Conservation (phyloP, 805 yeast genomes). For the Starmerella vitae region DNA sequence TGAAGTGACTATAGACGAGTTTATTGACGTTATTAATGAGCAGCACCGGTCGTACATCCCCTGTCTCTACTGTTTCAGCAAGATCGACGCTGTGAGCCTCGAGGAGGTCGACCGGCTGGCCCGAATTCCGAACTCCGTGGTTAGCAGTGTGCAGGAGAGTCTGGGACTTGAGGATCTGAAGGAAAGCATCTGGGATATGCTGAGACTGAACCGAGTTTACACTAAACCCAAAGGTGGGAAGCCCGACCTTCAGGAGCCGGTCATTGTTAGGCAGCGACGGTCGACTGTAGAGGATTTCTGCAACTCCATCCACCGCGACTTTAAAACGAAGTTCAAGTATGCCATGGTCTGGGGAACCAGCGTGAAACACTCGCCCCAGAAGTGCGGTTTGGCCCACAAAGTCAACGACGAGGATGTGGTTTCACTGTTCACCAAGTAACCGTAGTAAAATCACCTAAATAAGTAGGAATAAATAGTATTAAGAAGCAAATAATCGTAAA, state of each 20-base stretch:
- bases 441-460: too few species aligned
- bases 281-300: conserved; percentile 79
- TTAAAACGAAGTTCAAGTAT: conserved; percentile 81
- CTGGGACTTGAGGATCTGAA: conserved; percentile 77
- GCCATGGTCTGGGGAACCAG: conserved; percentile 96
- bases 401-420: conserved; percentile 92
- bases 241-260: conserved; percentile 78
- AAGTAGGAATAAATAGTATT: too few species aligned
- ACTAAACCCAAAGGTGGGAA: conserved; percentile 70
- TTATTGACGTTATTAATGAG: conserved; percentile 81
- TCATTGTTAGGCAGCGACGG: conserved; percentile 66
- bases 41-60: conserved; percentile 77
- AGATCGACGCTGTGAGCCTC: conserved; percentile 85
- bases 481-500: too few species aligned
- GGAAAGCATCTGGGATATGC: conserved; percentile 86
- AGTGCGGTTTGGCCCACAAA: conserved; percentile 75
- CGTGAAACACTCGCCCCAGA: conserved; percentile 91
- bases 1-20: conserved; percentile 79
- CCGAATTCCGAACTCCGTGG: conserved; percentile 82
- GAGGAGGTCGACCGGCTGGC: conserved; percentile 92
- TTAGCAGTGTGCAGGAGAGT: conserved; percentile 81
- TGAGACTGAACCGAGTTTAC: conserved; percentile 64
- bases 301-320: conserved; percentile 82
- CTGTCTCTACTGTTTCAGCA: conserved; percentile 87
- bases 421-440: conserved; percentile 75